These are phyloP conservation scores for Exophiala xenobiotica DNA, from an alignment of 2,329 filamentous ascomycete genomes.

Conservation along the genomic window DNA sequence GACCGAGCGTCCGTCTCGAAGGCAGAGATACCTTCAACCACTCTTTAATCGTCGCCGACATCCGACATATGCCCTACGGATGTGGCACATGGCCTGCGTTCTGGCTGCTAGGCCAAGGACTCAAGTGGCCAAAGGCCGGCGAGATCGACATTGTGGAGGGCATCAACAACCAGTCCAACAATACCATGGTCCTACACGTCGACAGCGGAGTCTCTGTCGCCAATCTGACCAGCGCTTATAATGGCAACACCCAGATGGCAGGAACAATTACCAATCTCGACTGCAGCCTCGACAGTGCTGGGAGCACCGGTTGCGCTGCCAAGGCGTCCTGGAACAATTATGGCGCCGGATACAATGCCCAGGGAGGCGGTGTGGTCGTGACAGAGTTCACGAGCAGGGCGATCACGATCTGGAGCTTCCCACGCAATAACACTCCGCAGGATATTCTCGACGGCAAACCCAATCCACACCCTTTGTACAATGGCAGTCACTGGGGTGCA, in stretches of 20 bases:
- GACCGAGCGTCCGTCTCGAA: constrained; percentile 46
- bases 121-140: constrained; percentile 42
- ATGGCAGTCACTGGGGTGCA: constrained; percentile 42
- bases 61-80: constrained; percentile 47
- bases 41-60: constrained; percentile 48
- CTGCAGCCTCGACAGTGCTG: constrained; percentile 33
- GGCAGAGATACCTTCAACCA: constrained; percentile 45
- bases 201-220: constrained; percentile 43
- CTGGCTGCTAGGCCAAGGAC: constrained; percentile 41
- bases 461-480: constrained; percentile 8
- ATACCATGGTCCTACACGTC: constrained; percentile 51
- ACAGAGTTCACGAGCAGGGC: constrained; percentile 47
- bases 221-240: constrained; percentile 36
- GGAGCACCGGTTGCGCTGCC: constrained; percentile 39
- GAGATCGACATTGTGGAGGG: constrained; percentile 56
- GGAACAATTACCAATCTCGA: constrained; percentile 30
- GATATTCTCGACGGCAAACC: constrained; percentile 46
- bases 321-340: constrained; percentile 37
- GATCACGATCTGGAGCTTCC: constrained; percentile 55
- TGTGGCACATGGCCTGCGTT: constrained; percentile 55
- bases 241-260: not conserved
- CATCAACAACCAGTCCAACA: constrained; percentile 45
- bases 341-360: constrained; percentile 54
- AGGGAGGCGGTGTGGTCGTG: constrained; percentile 49
- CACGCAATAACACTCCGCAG: constrained; percentile 42